Base-by-base conservation (phyloP, 1,284 basidiomycete genomes). In the Neotropicomus parvogracilis region DNA sequence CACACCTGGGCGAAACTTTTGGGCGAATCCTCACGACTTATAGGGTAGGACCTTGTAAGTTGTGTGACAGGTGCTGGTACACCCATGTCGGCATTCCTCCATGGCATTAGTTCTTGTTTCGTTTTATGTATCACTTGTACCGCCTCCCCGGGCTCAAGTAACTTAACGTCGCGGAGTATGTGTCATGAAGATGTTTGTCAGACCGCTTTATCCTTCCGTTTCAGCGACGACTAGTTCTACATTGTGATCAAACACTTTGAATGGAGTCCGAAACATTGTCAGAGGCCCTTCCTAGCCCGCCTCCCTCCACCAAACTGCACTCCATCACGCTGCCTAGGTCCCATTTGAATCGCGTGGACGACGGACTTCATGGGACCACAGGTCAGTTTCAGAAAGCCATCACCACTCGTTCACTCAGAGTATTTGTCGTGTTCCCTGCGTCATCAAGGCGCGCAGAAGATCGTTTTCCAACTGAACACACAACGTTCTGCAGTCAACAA, bases 381-480 rank as follows among this genome's bases (percentile, higher is more conserved):
- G 62, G 62, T 63, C 14, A 42, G 51, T 49, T 39, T 35, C 14
- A 12, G 28, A 26, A 14, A 24, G 32, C 16, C 29, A 27, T 24
- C 17, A 31, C 20, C 7, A 2, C 11, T 19, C 1, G 14, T 29
- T 16, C 14, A 16, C 46, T 48, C 34, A 57, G n/a, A n/a, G n/a
- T 34, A 16, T 29, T 40, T 40, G 14, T 28, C 39, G 34, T 41
- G 20, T 38, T 17, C 36, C 39, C 24, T 26, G 16, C 27, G 3
- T 34, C 38, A 33, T 34, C 26, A 48, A 64, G 63, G 64, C n/a
- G 81, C 80, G 6, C 70, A 73, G 48, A 65, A 68, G 28, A 64
- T 83, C 20, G 75, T 85, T 34, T 59, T 65, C 12, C 62, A 69
- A 37, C 70, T 84, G 24, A 67, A 63, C 9, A 55, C 66, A 5